Percentiles rank a stretch among this genome's conserved stretches.
Evolutionary conservation across 305 asterid genomes (phyloP).

Genomic region (Galium porrigens): DNA sequence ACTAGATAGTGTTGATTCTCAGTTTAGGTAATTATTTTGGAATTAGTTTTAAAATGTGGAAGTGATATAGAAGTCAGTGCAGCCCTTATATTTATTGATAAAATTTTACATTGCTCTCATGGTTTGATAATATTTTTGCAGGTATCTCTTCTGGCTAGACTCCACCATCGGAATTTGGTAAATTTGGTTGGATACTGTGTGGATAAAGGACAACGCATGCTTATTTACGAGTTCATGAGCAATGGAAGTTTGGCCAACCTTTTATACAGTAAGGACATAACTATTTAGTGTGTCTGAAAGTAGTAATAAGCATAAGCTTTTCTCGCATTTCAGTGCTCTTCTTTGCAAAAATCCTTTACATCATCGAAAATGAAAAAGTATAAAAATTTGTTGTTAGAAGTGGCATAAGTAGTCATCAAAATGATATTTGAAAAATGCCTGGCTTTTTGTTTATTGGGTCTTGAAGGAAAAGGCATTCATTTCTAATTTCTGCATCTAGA

Average conservation of each 20-base stretch:
- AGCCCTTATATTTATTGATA: neutral
- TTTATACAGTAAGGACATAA: constrained; percentile 50
- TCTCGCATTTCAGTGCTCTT: neutral
- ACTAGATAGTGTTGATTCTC: neutral
- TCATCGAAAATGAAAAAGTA: neutral
- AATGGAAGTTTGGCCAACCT: constrained; percentile 91
- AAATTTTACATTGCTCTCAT: neutral
- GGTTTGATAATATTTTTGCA: constrained; percentile 24
- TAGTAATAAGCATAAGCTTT: neutral
- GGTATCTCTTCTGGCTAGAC: constrained; percentile 90
- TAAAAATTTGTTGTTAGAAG: neutral
- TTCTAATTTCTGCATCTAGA: constrained; percentile 24
- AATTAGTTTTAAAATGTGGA: neutral
- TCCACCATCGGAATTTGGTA: constrained; percentile 92
- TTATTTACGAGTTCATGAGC: constrained; percentile 88
- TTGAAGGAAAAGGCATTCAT: constrained; percentile 1
- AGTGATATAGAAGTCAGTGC: neutral
- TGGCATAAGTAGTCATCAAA: neutral
- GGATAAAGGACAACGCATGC: constrained; percentile 77
- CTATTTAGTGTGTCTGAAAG: neutral
- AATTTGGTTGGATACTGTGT: constrained; percentile 92
- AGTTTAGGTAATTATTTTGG: neutral
- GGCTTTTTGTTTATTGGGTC: constrained; percentile 13
- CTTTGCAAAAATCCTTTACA: neutral
- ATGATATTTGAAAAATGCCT: neutral